Conservation (phyloP, 768 basidiomycete species). For the Termitomyces sp. region DNA sequence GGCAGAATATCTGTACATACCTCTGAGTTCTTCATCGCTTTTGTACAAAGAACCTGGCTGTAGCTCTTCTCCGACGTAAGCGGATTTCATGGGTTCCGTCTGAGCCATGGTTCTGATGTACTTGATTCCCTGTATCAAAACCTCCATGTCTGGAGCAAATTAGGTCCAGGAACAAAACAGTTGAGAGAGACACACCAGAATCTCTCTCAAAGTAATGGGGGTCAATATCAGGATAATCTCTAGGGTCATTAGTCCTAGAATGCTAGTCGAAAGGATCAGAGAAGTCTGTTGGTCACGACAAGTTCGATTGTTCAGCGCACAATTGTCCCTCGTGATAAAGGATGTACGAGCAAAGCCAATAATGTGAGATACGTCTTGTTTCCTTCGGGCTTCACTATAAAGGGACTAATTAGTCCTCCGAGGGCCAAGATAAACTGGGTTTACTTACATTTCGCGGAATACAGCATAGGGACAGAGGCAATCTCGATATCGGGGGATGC, state of each 20-base stretch:
- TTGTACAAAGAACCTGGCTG: constrained; percentile 24
- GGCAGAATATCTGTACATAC: constrained; percentile 7
- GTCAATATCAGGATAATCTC: constrained; percentile 29
- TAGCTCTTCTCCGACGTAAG: constrained; percentile 7
- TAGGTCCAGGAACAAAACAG: not conserved
- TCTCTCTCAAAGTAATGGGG: constrained; percentile 37
- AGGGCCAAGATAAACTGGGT: no score
- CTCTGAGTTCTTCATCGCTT: constrained; percentile 29
- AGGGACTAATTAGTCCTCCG: not conserved
- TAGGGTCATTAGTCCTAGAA: constrained; percentile 25
- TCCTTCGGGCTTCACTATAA: constrained; percentile 24
- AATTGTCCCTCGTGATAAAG: constrained; percentile 43
- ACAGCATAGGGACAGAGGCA: constrained; percentile 17
- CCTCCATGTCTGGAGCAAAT: constrained; percentile 13
- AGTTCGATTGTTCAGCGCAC: constrained; percentile 20
- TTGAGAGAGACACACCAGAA: constrained; percentile 23
- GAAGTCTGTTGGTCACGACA: not conserved
- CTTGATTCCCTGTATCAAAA: constrained; percentile 15
- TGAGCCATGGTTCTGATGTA: constrained; percentile 14
- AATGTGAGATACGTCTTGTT: constrained; percentile 39
- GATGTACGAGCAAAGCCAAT: constrained; percentile 31
- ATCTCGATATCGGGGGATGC: constrained; percentile 20
- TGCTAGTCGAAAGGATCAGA: constrained; percentile 16
- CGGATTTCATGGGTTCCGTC: constrained; percentile 16
- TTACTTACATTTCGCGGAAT: constrained; percentile 14